These are phyloP conservation scores for Mycena leptocephala DNA, from an alignment of 768 basidiomycete genomes.

Conservation along the genomic window DNA sequence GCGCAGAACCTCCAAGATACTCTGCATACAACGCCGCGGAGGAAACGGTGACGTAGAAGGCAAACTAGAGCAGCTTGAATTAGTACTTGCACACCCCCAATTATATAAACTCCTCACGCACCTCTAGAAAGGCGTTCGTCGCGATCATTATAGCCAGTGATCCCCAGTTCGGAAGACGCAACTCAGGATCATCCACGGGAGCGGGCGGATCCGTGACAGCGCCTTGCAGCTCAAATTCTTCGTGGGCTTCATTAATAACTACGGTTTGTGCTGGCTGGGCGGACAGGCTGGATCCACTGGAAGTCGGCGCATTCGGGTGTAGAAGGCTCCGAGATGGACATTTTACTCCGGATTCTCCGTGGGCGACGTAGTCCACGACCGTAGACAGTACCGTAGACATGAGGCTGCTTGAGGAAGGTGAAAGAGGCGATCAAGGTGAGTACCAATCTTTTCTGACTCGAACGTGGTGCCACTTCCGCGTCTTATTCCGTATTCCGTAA, in stretches of 20 bases:
- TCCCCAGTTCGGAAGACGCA: conserved; percentile 61
- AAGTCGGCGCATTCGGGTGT: not conserved
- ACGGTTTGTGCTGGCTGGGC: not conserved
- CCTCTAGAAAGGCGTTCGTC: conserved; percentile 64
- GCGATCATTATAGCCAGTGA: conserved; percentile 61
- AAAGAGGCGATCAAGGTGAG: no score
- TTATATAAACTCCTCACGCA: conserved; percentile 35
- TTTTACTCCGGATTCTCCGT: not conserved
- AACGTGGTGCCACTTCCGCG: no score
- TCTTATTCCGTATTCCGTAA: no score
- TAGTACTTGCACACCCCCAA: not conserved
- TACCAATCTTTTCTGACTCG: no score
- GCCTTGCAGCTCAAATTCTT: not conserved
- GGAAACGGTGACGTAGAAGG: conserved; percentile 80
- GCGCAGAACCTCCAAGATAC: conserved; percentile 73
- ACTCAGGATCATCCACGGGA: conserved; percentile 46
- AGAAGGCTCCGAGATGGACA: conserved; percentile 7
- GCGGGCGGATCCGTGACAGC: not conserved
- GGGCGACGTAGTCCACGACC: conserved; percentile 21
- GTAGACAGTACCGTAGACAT: conserved; percentile 4
- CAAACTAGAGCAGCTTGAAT: conserved; percentile 58
- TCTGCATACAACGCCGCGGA: conserved; percentile 76
- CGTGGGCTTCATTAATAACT: not conserved
- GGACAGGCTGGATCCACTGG: not conserved
- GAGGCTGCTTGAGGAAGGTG: no score